Conservation (phyloP, 2,329 filamentous ascomycete genomes). For the Capronia americana region DNA sequence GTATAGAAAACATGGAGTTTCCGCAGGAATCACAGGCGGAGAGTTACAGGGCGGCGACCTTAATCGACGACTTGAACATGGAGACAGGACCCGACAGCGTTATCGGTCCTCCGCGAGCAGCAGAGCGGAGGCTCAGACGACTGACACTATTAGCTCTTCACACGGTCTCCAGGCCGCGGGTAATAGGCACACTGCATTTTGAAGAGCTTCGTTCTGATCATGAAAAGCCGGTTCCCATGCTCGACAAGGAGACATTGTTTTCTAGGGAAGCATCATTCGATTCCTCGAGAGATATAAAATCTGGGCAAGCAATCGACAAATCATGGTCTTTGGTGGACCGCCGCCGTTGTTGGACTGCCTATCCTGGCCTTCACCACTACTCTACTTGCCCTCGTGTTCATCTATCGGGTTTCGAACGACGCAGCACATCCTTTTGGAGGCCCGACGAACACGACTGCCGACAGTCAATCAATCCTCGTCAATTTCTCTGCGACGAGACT, state of each 20-base stretch:
- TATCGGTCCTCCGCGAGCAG: background rate
- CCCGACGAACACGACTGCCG: background rate
- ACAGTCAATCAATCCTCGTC: slow-evolving; percentile 8
- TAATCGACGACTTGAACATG: background rate
- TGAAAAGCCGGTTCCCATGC: background rate
- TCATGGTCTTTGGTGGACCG: background rate
- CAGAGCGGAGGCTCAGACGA: background rate
- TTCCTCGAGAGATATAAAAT: background rate
- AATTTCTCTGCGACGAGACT: slow-evolving; percentile 20
- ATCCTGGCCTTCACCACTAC: background rate
- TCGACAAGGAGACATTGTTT: background rate
- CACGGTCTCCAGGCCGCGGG: background rate
- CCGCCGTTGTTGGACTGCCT: background rate
- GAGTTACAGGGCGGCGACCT: background rate
- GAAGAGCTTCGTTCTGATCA: background rate
- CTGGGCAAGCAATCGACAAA: background rate
- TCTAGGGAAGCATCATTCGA: background rate
- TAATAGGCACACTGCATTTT: background rate
- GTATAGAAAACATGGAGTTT: background rate
- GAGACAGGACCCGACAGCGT: background rate
- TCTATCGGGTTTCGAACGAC: background rate
- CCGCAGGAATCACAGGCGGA: background rate
- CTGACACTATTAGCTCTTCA: background rate
- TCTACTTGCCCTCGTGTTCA: background rate
- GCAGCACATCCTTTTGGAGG: background rate